A percentile compares a stretch with the other conserved stretches of the same genome.
These are phyloP conservation scores for Trichoderma cornu-damae DNA, from an alignment of 2,329 filamentous ascomycete species.

Conservation along the genomic window DNA sequence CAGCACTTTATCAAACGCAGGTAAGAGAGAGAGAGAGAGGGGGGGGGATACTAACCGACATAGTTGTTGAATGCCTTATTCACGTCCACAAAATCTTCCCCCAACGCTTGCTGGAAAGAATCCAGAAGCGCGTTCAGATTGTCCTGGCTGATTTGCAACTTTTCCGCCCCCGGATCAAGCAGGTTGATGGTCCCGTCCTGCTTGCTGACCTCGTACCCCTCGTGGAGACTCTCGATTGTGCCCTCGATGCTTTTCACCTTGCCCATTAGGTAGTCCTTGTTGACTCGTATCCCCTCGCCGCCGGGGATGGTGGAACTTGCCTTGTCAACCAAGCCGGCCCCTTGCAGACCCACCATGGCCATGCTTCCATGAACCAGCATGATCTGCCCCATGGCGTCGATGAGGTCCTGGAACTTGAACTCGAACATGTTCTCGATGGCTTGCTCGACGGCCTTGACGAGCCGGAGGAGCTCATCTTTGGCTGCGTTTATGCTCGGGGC, in stretches of 20 bases:
- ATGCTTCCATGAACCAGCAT: too few species aligned
- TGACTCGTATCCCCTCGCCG: slow-evolving; percentile 5
- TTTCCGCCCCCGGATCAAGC: background rate
- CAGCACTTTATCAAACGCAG: too few species aligned
- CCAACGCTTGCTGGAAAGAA: background rate
- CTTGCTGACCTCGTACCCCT: background rate
- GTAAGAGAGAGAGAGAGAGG: background rate
- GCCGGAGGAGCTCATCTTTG: too few species aligned
- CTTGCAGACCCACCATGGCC: too few species aligned
- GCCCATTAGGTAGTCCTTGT: background rate
- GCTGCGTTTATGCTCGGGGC: too few species aligned
- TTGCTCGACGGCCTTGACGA: too few species aligned
- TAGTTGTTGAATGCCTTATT: background rate
- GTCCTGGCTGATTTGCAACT: background rate
- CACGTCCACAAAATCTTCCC: background rate
- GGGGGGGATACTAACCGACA: background rate
- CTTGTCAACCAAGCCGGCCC: too few species aligned
- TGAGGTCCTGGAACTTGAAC: too few species aligned
- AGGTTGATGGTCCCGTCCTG: background rate
- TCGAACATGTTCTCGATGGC: too few species aligned
- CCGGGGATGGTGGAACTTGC: too few species aligned
- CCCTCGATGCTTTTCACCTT: background rate
- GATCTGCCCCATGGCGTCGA: too few species aligned
- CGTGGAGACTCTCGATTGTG: background rate
- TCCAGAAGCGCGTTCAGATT: background rate